Conservation (phyloP, 805 yeast genomes). For the Pichia californica region DNA sequence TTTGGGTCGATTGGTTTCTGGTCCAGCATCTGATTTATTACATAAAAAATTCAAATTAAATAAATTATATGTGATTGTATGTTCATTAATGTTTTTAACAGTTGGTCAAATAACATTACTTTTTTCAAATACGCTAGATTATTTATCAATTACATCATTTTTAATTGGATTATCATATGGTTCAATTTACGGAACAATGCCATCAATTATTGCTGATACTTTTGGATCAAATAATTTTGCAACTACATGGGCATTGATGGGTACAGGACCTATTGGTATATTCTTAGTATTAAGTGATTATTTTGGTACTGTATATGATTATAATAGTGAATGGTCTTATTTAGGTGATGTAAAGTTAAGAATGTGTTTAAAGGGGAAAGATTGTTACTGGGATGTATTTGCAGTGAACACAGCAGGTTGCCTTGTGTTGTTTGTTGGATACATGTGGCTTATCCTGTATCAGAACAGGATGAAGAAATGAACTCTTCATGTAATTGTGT, state of each 20-base stretch:
- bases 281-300: slow-evolving; percentile 48
- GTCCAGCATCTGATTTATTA: slow-evolving; percentile 57
- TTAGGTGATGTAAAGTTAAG: slow-evolving; percentile 25
- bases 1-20: slow-evolving; percentile 57
- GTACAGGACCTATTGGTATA: slow-evolving; percentile 60
- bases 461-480: too few relatives aligned
- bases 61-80: slow-evolving; percentile 57
- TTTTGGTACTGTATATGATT: slow-evolving; percentile 51
- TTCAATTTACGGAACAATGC: slow-evolving; percentile 63
- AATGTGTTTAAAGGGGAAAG: slow-evolving; percentile 37
- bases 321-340: slow-evolving; percentile 33
- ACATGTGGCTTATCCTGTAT: slow-evolving; percentile 8
- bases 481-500: too few relatives aligned
- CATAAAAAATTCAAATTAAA: slow-evolving; percentile 47
- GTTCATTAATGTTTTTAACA: slow-evolving; percentile 34
- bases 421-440: slow-evolving; percentile 20
- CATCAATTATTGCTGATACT: slow-evolving; percentile 66
- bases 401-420: slow-evolving; percentile 33
- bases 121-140: slow-evolving; percentile 34
- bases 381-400: slow-evolving; percentile 47
- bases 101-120: slow-evolving; percentile 33
- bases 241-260: slow-evolving; percentile 69
- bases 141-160: slow-evolving; percentile 44
- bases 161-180: slow-evolving; percentile 66
- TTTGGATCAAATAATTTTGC: slow-evolving; percentile 66